phyloP scores from a whole-genome alignment of 345 rosid species.

The Eutrema heterophyllum region DNA sequence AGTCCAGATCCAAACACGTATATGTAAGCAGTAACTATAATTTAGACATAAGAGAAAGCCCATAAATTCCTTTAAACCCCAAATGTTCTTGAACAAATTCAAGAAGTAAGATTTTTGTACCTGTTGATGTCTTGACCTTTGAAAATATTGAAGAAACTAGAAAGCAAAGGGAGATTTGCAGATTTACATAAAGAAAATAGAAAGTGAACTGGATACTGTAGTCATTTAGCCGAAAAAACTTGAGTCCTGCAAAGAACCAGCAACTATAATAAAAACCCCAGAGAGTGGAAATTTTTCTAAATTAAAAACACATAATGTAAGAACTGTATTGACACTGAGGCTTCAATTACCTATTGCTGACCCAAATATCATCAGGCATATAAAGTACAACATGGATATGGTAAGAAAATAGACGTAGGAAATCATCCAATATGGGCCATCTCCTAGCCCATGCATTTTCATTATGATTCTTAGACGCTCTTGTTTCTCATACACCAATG shows the following conservation, averaged over 20 bases:
- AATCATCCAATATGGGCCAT: slow-evolving; percentile 93
- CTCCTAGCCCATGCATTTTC: slow-evolving; percentile 99
- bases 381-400: slow-evolving; percentile 60
- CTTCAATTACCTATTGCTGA: slow-evolving; percentile 60
- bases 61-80: neutral
- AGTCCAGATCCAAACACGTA: slow-evolving; percentile 83
- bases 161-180: slow-evolving; percentile 82
- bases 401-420: slow-evolving; percentile 75
- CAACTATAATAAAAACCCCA: neutral
- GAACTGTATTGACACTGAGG: neutral
- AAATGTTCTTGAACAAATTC: neutral
- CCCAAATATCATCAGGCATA: slow-evolving; percentile 75
- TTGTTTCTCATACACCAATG: slow-evolving; percentile 83
- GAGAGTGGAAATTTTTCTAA: neutral
- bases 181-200: slow-evolving; percentile 66
- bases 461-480: slow-evolving; percentile 85
- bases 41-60: slow-evolving; percentile 1
- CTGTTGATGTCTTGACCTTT: slow-evolving; percentile 81
- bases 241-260: slow-evolving; percentile 61
- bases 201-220: slow-evolving; percentile 71
- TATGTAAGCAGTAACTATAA: slow-evolving; percentile 65
- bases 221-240: slow-evolving; percentile 72
- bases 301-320: neutral
- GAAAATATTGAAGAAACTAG: slow-evolving; percentile 66
- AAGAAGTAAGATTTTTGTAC: slow-evolving; percentile 33